phyloP scores from a whole-genome alignment of 176 grass and related monocot genomes.

The Hordeum marinum region DNA sequence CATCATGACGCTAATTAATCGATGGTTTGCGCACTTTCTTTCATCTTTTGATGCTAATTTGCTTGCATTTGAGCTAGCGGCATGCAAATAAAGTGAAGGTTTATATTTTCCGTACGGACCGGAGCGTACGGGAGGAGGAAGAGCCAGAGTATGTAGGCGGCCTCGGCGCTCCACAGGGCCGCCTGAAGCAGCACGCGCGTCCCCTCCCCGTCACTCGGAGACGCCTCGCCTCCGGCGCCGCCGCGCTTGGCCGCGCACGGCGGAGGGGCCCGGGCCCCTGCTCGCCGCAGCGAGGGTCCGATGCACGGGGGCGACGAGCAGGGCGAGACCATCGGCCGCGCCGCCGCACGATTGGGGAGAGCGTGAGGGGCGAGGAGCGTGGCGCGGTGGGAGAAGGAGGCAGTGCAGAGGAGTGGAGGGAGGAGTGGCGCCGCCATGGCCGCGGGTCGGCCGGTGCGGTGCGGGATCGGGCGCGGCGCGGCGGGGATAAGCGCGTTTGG shows the following conservation, averaged over 20 bases:
- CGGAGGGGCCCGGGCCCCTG: neutral
- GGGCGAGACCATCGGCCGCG: neutral
- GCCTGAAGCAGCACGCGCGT: conserved; percentile 29
- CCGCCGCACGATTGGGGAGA: neutral
- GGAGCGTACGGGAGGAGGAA: conserved; percentile 92
- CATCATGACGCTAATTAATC: neutral
- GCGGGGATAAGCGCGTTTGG: conserved; percentile 4
- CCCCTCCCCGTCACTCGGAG: conserved; percentile 2
- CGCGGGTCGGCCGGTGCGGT: neutral
- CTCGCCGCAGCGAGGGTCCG: neutral
- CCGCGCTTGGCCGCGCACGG: conserved; percentile 35
- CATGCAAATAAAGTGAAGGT: neutral
- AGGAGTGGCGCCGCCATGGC: conserved; percentile 28
- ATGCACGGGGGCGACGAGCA: too few relatives aligned
- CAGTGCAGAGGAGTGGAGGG: conserved; percentile 20
- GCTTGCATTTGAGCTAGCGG: neutral
- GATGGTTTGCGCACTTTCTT: neutral
- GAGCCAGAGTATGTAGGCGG: conserved; percentile 81
- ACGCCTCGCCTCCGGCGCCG: neutral
- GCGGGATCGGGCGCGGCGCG: neutral
- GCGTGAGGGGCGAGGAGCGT: neutral
- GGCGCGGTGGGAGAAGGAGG: neutral
- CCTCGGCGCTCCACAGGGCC: conserved; percentile 61
- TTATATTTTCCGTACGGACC: conserved; percentile 23
- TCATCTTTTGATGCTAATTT: neutral